These are phyloP conservation scores for Marasmius sp. DNA, from an alignment of 1,284 basidiomycete species.

Conservation along the genomic window DNA sequence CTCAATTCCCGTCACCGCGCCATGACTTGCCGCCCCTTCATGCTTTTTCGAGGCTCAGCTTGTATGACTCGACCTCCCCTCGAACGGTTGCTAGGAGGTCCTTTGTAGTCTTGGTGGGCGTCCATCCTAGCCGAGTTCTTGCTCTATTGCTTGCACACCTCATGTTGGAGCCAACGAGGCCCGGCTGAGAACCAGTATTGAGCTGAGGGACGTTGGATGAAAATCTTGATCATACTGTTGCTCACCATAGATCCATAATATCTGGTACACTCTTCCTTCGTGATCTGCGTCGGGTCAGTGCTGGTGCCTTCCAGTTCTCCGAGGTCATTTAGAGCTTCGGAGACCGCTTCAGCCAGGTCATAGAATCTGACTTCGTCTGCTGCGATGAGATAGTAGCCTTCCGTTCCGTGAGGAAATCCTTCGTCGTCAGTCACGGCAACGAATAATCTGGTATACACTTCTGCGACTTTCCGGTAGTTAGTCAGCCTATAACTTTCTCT, in stretches of 20 bases:
- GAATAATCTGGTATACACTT: too few species aligned
- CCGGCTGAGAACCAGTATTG: not conserved
- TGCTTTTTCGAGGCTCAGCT: not conserved
- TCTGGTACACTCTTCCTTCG: not conserved
- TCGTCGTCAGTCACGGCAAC: too few species aligned
- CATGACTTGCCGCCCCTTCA: too few species aligned
- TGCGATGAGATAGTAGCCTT: too few species aligned
- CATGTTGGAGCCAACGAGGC: conserved; percentile 38
- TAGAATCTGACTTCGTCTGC: too few species aligned
- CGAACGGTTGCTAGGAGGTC: conserved; percentile 23
- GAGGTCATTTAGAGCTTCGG: not conserved
- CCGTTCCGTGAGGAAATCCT: too few species aligned
- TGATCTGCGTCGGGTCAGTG: not conserved
- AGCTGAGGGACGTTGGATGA: not conserved
- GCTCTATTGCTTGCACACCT: conserved; percentile 38
- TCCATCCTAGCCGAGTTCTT: not conserved
- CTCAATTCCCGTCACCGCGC: too few species aligned
- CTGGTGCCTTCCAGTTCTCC: not conserved
- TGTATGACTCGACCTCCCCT: conserved; percentile 19
- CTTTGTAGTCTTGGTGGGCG: conserved; percentile 3
- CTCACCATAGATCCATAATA: not conserved
- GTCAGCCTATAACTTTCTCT: too few species aligned
- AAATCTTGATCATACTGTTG: not conserved
- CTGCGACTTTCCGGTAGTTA: too few species aligned
- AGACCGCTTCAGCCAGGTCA: too few species aligned